A percentile compares a stretch with the other conserved stretches of the same genome.
These are phyloP conservation scores for Trametes meyenii DNA, from an alignment of 768 basidiomycete genomes.

Conservation along the genomic window DNA sequence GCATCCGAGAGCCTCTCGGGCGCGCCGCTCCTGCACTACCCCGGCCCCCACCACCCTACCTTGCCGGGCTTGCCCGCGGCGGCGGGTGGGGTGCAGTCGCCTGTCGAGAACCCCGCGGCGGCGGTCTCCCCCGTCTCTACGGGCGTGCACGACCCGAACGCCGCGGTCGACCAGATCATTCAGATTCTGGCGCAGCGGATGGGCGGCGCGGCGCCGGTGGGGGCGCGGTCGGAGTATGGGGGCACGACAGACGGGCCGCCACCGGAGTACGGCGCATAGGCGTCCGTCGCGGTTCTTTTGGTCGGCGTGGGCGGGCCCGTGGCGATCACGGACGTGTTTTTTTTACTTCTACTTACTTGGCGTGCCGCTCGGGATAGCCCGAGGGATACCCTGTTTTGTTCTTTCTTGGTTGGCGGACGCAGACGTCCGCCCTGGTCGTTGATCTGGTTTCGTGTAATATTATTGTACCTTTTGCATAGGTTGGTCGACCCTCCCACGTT, in stretches of 20 bases:
- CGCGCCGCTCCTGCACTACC: background rate
- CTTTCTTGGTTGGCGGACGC: too few relatives aligned
- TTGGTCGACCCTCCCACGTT: too few relatives aligned
- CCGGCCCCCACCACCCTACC: background rate
- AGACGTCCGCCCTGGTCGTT: too few relatives aligned
- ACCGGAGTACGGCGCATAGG: constrained; percentile 4
- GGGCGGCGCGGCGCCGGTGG: background rate
- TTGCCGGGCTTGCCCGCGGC: background rate
- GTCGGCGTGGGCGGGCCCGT: too few relatives aligned
- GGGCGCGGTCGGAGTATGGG: background rate
- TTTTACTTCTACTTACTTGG: too few relatives aligned
- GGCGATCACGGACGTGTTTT: background rate
- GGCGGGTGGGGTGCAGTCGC: background rate
- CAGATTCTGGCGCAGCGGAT: constrained; percentile 19
- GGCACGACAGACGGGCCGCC: constrained; percentile 4
- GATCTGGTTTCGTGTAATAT: too few relatives aligned
- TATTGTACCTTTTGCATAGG: too few relatives aligned
- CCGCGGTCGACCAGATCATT: constrained; percentile 8
- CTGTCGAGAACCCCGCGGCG: background rate
- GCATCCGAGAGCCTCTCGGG: too few relatives aligned
- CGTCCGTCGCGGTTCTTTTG: background rate
- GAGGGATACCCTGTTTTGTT: too few relatives aligned
- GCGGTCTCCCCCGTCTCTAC: background rate
- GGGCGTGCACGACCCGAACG: background rate
- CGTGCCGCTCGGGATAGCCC: too few relatives aligned